Conservation (phyloP, 2,329 filamentous ascomycete species). For the Dothideomycetes sp. region DNA sequence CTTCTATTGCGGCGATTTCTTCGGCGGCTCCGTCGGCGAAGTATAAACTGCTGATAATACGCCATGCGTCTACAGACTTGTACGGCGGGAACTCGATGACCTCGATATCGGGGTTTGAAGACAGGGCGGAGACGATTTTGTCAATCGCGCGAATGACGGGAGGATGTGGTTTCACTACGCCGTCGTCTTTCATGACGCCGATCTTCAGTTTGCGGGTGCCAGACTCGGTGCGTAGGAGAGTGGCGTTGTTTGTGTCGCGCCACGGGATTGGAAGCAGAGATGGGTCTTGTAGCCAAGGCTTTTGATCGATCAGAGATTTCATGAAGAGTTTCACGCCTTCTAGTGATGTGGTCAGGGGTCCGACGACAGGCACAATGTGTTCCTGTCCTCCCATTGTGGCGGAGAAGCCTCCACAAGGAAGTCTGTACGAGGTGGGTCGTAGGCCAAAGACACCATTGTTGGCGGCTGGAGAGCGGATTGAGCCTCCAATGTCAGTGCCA, state of each 20-base stretch:
- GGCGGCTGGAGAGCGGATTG: constrained; percentile 36
- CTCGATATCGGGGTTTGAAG: constrained; percentile 36
- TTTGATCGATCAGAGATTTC: constrained; percentile 36
- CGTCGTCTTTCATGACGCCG: constrained; percentile 55
- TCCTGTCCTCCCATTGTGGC: constrained; percentile 35
- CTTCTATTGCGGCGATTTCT: constrained; percentile 37
- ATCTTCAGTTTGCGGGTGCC: constrained; percentile 37
- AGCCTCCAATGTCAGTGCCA: constrained; percentile 43
- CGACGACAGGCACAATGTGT: constrained; percentile 38
- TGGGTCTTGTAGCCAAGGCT: constrained; percentile 48
- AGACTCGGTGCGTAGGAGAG: constrained; percentile 12
- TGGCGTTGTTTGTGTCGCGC: constrained; percentile 20
- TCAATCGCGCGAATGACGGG: constrained; percentile 49
- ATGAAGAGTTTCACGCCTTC: constrained; percentile 44
- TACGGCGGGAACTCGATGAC: constrained; percentile 41
- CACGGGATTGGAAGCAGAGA: constrained; percentile 50
- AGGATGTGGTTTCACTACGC: constrained; percentile 53
- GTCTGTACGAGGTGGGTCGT: constrained; percentile 31
- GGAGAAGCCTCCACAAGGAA: constrained; percentile 31
- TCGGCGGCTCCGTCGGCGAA: constrained; percentile 50
- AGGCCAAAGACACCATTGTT: constrained; percentile 36
- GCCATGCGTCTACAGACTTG: constrained; percentile 39
- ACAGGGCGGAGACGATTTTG: constrained; percentile 32
- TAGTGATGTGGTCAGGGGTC: constrained; percentile 43
- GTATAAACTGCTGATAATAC: constrained; percentile 38